phyloP scores from a whole-genome alignment of 352 stramenopile genomes.

The Pythium aristosporum region DNA sequence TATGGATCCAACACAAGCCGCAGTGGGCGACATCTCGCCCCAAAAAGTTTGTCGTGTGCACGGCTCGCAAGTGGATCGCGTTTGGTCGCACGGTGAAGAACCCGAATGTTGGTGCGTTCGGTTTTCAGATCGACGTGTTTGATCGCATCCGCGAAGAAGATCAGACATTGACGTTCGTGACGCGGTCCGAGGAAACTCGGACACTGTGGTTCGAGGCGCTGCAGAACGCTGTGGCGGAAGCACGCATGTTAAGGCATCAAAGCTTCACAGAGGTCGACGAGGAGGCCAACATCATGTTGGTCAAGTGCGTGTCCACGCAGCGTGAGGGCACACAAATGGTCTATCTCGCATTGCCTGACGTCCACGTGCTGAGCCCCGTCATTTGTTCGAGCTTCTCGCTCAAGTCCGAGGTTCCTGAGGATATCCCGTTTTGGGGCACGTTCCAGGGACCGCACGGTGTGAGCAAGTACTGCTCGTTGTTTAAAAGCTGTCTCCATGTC shows the following conservation, averaged over 20 bases:
- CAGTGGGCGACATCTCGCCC: slow-evolving; percentile 50
- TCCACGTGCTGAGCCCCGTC: slow-evolving; percentile 55
- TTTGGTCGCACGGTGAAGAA: slow-evolving; percentile 75
- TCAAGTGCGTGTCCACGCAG: slow-evolving; percentile 63
- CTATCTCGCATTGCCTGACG: slow-evolving; percentile 59
- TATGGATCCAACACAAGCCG: slow-evolving; percentile 57
- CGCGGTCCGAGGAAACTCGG: slow-evolving; percentile 48
- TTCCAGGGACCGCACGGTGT: slow-evolving; percentile 64
- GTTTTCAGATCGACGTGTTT: slow-evolving; percentile 79
- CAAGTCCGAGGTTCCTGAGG: slow-evolving; percentile 75
- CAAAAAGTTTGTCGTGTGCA: slow-evolving; percentile 71
- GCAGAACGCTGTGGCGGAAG: slow-evolving; percentile 43
- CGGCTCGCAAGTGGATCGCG: slow-evolving; percentile 72
- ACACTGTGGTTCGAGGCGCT: slow-evolving; percentile 66
- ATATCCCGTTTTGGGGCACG: slow-evolving; percentile 78
- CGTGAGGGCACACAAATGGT: slow-evolving; percentile 33
- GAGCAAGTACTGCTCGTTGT: slow-evolving; percentile 70
- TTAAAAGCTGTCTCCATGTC: slow-evolving; percentile 61
- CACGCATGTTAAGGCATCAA: slow-evolving; percentile 40
- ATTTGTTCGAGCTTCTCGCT: slow-evolving; percentile 68
- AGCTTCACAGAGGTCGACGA: slow-evolving; percentile 65
- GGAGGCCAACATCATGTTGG: slow-evolving; percentile 54
- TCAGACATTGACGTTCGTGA: slow-evolving; percentile 76
- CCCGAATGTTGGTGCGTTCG: slow-evolving; percentile 58
- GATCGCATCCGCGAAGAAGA: slow-evolving; percentile 72